Evolutionary conservation across 306 rosid species (phyloP).

Genomic region (Lathyrus tuberosus): DNA sequence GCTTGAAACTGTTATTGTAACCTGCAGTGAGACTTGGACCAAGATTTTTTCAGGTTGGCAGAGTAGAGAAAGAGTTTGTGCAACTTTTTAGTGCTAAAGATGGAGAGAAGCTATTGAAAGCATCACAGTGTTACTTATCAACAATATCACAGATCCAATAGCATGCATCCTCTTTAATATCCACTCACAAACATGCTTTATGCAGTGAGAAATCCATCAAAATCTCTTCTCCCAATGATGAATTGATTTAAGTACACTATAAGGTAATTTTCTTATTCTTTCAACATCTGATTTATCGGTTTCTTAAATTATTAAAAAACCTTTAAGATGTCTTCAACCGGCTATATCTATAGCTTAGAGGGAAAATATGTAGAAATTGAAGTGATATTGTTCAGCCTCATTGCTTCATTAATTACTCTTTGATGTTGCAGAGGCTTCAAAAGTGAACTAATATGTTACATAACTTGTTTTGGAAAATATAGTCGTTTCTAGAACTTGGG

Average conservation of each 20-base stretch:
- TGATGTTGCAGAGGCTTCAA: slow-evolving; percentile 9
- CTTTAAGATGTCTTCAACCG: slow-evolving; percentile 15
- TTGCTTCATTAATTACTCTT: slow-evolving; percentile 32
- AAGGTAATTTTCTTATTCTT: too few relatives aligned
- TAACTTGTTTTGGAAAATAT: slow-evolving; percentile 6
- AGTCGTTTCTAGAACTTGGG: not conserved
- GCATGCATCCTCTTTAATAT: slow-evolving; percentile 90
- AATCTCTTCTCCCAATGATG: too few relatives aligned
- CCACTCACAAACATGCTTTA: too few relatives aligned
- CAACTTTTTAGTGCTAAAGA: slow-evolving; percentile 55
- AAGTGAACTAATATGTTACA: slow-evolving; percentile 44
- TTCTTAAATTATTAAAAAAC: slow-evolving; percentile 9
- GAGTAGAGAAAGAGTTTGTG: slow-evolving; percentile 61
- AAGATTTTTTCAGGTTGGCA: slow-evolving; percentile 64
- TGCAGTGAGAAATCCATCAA: too few relatives aligned
- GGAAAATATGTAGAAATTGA: not conserved
- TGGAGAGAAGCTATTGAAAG: slow-evolving; percentile 69
- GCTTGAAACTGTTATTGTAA: slow-evolving; percentile 17
- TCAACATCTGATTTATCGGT: slow-evolving; percentile 37
- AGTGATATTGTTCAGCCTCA: slow-evolving; percentile 15
- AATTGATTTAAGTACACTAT: too few relatives aligned
- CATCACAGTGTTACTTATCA: slow-evolving; percentile 71
- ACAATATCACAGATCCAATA: slow-evolving; percentile 84
- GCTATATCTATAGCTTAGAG: slow-evolving; percentile 44
- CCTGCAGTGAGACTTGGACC: slow-evolving; percentile 66